phyloP scores from a whole-genome alignment of 2,329 filamentous ascomycete species.

The Verticillium alfalfae region DNA sequence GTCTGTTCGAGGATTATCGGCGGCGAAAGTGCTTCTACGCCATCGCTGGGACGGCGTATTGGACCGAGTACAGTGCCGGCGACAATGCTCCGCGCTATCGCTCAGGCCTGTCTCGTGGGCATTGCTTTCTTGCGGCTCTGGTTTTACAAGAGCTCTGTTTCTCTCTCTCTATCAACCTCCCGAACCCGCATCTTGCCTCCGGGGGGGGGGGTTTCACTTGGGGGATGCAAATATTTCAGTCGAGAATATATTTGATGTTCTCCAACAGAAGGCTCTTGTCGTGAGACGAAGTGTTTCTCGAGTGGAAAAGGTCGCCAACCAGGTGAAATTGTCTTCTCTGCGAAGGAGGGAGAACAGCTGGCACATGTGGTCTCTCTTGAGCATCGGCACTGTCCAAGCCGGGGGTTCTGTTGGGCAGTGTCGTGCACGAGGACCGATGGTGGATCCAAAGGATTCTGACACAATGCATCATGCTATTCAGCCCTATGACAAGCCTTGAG shows the following conservation, averaged over 20 bases:
- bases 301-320: neutral
- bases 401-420: no score
- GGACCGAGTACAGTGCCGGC: conserved; percentile 32
- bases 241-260: neutral
- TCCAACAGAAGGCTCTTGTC: neutral
- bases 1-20: conserved; percentile 22
- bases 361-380: no score
- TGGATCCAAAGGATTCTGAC: no score
- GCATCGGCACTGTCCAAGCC: no score
- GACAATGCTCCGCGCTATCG: conserved; percentile 55
- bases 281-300: no score
- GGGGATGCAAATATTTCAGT: neutral
- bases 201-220: neutral
- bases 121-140: conserved; percentile 4
- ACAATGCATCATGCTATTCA: no score
- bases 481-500: no score
- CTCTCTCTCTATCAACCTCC: neutral
- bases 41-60: conserved; percentile 42
- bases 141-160: neutral
- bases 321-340: no score
- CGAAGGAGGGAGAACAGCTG: no score
- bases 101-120: conserved; percentile 10
- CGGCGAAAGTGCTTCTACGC: conserved; percentile 40
- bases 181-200: neutral
- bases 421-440: no score